These are phyloP conservation scores for Tolypocladium paradoxum DNA, from an alignment of 2,329 filamentous ascomycete genomes.

Conservation along the genomic window DNA sequence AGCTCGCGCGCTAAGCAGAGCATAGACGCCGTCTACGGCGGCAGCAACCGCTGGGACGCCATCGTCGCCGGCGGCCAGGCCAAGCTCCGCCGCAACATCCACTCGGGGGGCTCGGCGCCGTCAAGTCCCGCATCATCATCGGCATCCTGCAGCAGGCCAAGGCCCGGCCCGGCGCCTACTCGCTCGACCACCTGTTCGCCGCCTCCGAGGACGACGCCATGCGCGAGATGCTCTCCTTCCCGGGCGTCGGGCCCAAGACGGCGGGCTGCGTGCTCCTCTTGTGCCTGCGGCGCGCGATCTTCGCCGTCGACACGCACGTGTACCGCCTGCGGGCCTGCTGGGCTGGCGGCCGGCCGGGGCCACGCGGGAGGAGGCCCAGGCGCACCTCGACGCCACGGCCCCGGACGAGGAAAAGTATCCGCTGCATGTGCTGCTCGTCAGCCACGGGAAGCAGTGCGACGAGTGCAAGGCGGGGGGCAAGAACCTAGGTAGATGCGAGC, in stretches of 20 bases:
- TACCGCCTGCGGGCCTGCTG: conserved; percentile 36
- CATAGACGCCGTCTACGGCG: conserved; percentile 33
- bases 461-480: conserved; percentile 35
- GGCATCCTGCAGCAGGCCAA: conserved; percentile 55
- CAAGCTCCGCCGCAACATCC: conserved; percentile 49
- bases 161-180: conserved; percentile 28
- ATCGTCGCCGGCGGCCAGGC: conserved; percentile 28
- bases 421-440: conserved; percentile 37
- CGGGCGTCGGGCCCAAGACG: conserved; percentile 43
- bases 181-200: conserved; percentile 37
- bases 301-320: conserved; percentile 44
- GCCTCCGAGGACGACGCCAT: conserved; percentile 34
- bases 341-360: conserved; percentile 34
- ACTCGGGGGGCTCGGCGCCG: conserved; percentile 58
- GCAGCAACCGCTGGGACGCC: conserved; percentile 30
- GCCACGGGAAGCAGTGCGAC: conserved; percentile 32
- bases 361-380: conserved; percentile 34
- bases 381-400: conserved; percentile 36
- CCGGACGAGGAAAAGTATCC: conserved; percentile 39
- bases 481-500: conserved; percentile 25
- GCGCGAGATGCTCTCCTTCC: conserved; percentile 36
- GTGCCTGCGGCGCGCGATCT: conserved; percentile 34
- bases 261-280: conserved; percentile 42
- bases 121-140: conserved; percentile 67
- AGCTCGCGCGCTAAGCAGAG: conserved; percentile 48